Evolutionary conservation across 441 rosid genomes (phyloP), one percentile per base, ranked within the genome.

Genomic region (Jatropha multifida): DNA sequence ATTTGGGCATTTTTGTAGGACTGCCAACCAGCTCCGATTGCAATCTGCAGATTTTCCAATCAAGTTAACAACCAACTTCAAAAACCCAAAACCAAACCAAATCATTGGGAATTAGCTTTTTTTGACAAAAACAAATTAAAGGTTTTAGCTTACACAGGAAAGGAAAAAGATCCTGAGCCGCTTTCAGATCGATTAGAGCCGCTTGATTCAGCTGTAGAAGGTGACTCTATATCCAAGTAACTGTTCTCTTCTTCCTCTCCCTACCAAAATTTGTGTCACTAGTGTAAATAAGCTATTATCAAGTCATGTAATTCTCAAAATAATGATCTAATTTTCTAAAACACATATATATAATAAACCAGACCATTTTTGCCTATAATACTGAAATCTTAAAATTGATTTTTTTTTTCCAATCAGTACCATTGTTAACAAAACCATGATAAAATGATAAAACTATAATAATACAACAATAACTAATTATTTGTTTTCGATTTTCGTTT

Each of bases 1-100:
- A 73, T 74, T 79, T 90, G 38, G 97, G 96, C 97, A 91, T 90
- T 68, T 85, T 86, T 59, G 73, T 86, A 17, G 97, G 97, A 79
- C 96, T 93, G 20, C 92, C 96, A 85, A 77, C 79, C 88, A 88
- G 81, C 52, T 91, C 94, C 80, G 80, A 81, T 12, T 90, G 85
- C 77, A 93, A 77, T 78, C 97, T 93, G 94, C 83, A 85, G 27
- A 12, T 4, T 51, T 69, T 60, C n/a, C 74, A 56, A 63, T 11
- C 48, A 62, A 54, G 37, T 70, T 54, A 23, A 32, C 68, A 7
- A 56, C 14, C 75, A 58, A 38, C 51, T n/a, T 2, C 13, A 23
- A 40, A 42, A 18, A 55, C 6, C 3, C 2, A 20, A 20, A 56
- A 8, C 61, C 61, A 51, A 72, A 72, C 18, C 4, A 42, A 66